Base-by-base conservation (phyloP, 2,329 filamentous ascomycete genomes). In the Curvularia hawaiiensis region DNA sequence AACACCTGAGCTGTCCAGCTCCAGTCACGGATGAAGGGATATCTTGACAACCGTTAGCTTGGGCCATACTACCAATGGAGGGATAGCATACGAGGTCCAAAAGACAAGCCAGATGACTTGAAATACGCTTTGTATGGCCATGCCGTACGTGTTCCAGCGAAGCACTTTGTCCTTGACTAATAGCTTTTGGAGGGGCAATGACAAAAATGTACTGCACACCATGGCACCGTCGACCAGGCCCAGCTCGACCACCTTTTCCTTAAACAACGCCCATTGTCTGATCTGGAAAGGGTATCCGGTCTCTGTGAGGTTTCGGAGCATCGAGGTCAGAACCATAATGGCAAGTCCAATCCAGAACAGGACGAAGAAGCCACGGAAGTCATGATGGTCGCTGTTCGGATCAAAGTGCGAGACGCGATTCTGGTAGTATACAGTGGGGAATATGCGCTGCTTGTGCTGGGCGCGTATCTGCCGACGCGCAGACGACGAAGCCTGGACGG, bases 1-100 rank as follows among this genome's bases (percentile, higher is more conserved):
- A 96, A 99, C 39, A 99, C 95, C 73, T 98, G 95, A 3, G 94
- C 89, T 0, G 95, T 99, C 95, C 95, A 99, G 3, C 92, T 91
- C 95, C 95, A 99, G 50, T 90, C 84, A 9, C 96, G 82, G 66
- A 89, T 77, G 64, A 98, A 98, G 0, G 95, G 95, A 72, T 92
- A 87, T 54, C 83, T 84, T 53, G 63, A 33, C 20, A 51, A 33
- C 12, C 11, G 50, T 62, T 52, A 68, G 58, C 33, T 31, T 50
- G 45, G 9, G n/a, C 26, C 45, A 50, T n/a, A 35, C 1, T 14
- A 2, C 11, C 38, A 7, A 28, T 20, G 5, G n/a, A 24, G 33
- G 9, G 35, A 9, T 18, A 30, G 45, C 82, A 68, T 74, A 86
- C 73, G 84, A 83, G 59, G 95, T 88, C 94, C 94, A 98, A 60